Evolutionary conservation across 345 rosid genomes (phyloP).

Genomic region (Raphanus sativus): DNA sequence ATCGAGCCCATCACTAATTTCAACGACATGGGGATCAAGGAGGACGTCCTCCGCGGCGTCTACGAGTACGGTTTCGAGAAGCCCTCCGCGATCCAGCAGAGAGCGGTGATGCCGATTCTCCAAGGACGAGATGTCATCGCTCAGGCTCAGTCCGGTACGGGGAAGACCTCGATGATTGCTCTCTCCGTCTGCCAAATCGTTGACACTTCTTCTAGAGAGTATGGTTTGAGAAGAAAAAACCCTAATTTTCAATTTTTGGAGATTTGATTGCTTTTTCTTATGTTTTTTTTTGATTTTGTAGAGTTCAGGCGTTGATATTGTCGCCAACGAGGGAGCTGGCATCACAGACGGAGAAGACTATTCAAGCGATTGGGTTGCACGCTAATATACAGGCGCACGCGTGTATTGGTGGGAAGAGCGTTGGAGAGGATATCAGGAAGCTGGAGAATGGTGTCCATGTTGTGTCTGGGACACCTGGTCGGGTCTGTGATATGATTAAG

Average conservation of each 20-base stretch:
- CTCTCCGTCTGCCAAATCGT: conserved; percentile 86
- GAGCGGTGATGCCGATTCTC: conserved; percentile 91
- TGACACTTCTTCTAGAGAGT: conserved; percentile 78
- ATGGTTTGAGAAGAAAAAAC: conserved; percentile 34
- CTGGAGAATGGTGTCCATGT: conserved; percentile 53
- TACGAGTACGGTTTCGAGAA: conserved; percentile 88
- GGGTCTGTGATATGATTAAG: conserved; percentile 98
- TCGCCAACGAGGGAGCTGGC: conserved; percentile 98
- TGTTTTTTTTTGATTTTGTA: conserved; percentile 22
- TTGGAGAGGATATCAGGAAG: conserved; percentile 95
- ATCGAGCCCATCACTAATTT: conserved; percentile 82
- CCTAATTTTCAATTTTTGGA: conserved; percentile 22
- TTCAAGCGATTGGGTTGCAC: conserved; percentile 68
- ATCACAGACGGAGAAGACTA: conserved; percentile 81
- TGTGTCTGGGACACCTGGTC: conserved; percentile 97
- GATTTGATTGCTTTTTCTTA: neutral
- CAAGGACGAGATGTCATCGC: conserved; percentile 94
- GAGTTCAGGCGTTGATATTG: conserved; percentile 94
- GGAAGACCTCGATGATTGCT: conserved; percentile 95
- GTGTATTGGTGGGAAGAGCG: conserved; percentile 92
- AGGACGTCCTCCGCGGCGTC: conserved; percentile 79
- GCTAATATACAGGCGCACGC: conserved; percentile 83
- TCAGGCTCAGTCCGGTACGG: conserved; percentile 99
- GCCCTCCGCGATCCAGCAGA: conserved; percentile 95
- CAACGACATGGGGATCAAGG: conserved; percentile 81